Evolutionary conservation across 495 filamentous ascomycete genomes (phyloP).

Genomic region (Cercophora sp.): DNA sequence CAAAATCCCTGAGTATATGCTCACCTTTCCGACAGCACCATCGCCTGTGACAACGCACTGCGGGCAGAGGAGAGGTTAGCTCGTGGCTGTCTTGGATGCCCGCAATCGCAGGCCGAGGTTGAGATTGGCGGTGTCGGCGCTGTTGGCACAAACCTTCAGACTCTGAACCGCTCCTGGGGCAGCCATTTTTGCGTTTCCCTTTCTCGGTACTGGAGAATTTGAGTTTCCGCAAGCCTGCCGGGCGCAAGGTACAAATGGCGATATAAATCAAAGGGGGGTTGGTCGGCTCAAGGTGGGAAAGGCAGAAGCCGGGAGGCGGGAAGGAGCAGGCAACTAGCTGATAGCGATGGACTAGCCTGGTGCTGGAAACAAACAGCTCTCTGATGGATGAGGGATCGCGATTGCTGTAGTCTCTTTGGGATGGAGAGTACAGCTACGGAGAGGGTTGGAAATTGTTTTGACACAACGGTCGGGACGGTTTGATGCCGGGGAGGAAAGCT

Average conservation of each 20-base stretch:
- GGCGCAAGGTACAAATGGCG: constrained; percentile 3
- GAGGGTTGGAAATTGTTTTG: constrained; percentile 36
- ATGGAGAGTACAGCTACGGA: constrained; percentile 27
- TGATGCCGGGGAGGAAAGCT: constrained; percentile 25
- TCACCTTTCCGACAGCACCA: constrained; percentile 96
- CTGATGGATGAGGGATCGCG: not conserved
- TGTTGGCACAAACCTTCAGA: constrained; percentile 47
- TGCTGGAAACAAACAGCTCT: constrained; percentile 13
- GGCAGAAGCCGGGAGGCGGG: constrained; percentile 8
- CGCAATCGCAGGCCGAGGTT: not conserved
- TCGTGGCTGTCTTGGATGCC: not conserved
- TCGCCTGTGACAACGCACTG: constrained; percentile 98
- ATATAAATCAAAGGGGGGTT: constrained; percentile 15
- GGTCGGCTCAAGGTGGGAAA: constrained; percentile 4
- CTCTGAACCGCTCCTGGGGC: constrained; percentile 49
- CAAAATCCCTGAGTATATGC: constrained; percentile 21
- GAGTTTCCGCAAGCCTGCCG: not conserved
- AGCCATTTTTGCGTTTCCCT: constrained; percentile 39
- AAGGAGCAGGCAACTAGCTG: not conserved
- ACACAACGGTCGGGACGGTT: constrained; percentile 33
- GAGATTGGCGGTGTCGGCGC: constrained; percentile 17
- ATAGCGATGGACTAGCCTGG: not conserved
- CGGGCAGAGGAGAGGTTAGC: constrained; percentile 26
- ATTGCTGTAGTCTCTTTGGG: not conserved
- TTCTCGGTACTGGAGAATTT: not conserved